Percentiles rank a stretch among this genome's conserved stretches.
Evolutionary conservation across 1,139 yeast species (phyloP).

Genomic region (Kluyveromyces sp.): DNA sequence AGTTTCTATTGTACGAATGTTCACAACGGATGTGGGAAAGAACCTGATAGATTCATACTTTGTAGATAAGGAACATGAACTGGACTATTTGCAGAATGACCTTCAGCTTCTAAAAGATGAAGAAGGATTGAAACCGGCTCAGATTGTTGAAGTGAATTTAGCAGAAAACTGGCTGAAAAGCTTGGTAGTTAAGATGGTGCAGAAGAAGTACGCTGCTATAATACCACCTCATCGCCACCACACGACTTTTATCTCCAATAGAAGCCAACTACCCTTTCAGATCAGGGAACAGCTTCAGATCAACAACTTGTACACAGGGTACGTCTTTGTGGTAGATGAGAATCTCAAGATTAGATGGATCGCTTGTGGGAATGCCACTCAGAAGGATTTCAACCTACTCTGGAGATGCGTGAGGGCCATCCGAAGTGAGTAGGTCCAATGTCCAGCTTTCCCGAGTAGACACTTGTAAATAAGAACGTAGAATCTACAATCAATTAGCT

Average conservation of each 20-base stretch:
- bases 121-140: conserved; percentile 35
- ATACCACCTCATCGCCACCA: conserved; percentile 47
- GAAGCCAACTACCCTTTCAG: conserved; percentile 51
- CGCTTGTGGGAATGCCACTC: conserved; percentile 71
- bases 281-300: conserved; percentile 56
- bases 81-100: conserved; percentile 22
- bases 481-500: too few relatives aligned
- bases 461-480: not conserved
- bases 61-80: conserved; percentile 32
- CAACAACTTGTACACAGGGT: conserved; percentile 77
- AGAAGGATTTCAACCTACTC: conserved; percentile 50
- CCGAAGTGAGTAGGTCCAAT: conserved; percentile 2
- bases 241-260: conserved; percentile 57
- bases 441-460: not conserved
- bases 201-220: conserved; percentile 38
- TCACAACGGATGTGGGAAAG: conserved; percentile 60
- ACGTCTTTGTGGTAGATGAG: conserved; percentile 68
- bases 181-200: conserved; percentile 49
- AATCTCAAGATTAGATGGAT: conserved; percentile 84
- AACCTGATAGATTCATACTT: conserved; percentile 59
- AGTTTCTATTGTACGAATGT: conserved; percentile 28
- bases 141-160: conserved; percentile 66
- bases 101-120: conserved; percentile 16
- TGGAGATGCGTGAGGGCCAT: conserved; percentile 50
- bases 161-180: conserved; percentile 70